phyloP scores from a whole-genome alignment of 1,284 basidiomycete species.

The Paramarasmius palmivorus region DNA sequence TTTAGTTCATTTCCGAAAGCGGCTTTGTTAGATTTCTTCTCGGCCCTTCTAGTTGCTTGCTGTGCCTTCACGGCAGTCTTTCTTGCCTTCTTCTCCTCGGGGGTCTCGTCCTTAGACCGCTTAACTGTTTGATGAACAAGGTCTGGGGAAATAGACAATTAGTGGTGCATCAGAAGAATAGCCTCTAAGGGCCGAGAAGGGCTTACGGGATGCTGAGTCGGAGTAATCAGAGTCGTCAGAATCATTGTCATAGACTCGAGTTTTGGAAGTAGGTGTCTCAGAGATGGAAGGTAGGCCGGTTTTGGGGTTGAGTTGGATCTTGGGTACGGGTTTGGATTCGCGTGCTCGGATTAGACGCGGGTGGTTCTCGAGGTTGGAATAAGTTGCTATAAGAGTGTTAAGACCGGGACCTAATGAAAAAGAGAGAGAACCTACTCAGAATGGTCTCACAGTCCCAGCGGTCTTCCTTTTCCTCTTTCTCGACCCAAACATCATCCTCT shows the following conservation, averaged over 20 bases:
- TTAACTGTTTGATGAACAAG: slow-evolving; percentile 50
- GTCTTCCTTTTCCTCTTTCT: slow-evolving; percentile 69
- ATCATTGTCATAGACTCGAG: slow-evolving; percentile 14
- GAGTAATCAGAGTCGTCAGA: slow-evolving; percentile 38
- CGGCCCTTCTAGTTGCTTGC: slow-evolving; percentile 69
- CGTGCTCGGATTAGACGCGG: slow-evolving; percentile 80
- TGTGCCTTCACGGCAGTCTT: slow-evolving; percentile 89
- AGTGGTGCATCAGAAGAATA: neutral
- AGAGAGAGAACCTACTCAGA: slow-evolving; percentile 64
- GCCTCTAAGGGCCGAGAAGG: neutral
- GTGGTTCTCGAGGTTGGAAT: slow-evolving; percentile 94
- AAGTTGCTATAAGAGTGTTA: slow-evolving; percentile 65
- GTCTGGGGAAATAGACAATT: slow-evolving; percentile 21
- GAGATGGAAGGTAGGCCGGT: slow-evolving; percentile 72
- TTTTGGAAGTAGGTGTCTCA: slow-evolving; percentile 20
- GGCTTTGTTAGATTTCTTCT: slow-evolving; percentile 83
- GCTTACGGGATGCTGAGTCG: slow-evolving; percentile 21
- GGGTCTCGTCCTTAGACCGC: slow-evolving; percentile 79
- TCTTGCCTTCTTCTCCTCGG: slow-evolving; percentile 85
- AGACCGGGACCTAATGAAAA: slow-evolving; percentile 3
- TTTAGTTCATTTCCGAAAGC: slow-evolving; percentile 77
- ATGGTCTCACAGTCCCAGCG: slow-evolving; percentile 96
- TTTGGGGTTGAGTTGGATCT: slow-evolving; percentile 70
- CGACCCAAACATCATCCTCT: slow-evolving; percentile 51
- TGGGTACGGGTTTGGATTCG: slow-evolving; percentile 52